Base-by-base conservation (phyloP, 257 asterid species). In the Craterostigma plantagineum region DNA sequence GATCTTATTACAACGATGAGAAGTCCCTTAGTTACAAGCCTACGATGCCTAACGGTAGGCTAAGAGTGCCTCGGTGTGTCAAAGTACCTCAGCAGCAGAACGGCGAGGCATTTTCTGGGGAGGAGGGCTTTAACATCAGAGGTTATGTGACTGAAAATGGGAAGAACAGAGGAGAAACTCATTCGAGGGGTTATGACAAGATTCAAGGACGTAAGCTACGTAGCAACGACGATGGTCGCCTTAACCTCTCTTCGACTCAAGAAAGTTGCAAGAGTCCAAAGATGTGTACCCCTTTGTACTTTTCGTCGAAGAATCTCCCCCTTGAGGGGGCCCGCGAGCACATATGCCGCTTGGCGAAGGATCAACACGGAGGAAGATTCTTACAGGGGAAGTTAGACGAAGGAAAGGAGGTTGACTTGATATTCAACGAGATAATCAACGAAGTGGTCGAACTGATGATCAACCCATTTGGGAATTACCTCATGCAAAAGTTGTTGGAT, bases 401-500 rank as follows among this genome's bases (percentile, higher is more conserved):
- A 49, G 96, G 99, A 50, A 65, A 53, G 37, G 92, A 91, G 35
- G 80, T 73, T 45, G 75, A 76, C 50, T 67, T 67, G 33, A 81
- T 84, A 49, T 91, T 80, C 60, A 50, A 41, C 17, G 93, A 71
- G 80, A 74, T 84, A 33, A 75, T 79, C 38, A 71, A 59, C 45
- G 85, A 91, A 37, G 77, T 66, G 3, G 77, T 69, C 37, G 99
- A 84, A 16, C 93, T 91, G 27, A 91, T 80, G 94, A 84, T 72
- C 69, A 74, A 77, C 35, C 94, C 92, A 11, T 84, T 91, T 52
- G 99, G 96, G 46, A 91, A 91, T 65, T 91, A 83, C 72, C 92
- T 91, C 33, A 76, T 91, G 79, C 99, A 91, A 42, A 90, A 84
- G 35, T 47, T 91, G 59, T 56, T 91, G 69, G 94, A 80, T 18